Evolutionary conservation across 1,284 basidiomycete genomes (phyloP), one percentile per base, ranked within the genome.

Genomic region (Polyporus tsugae): DNA sequence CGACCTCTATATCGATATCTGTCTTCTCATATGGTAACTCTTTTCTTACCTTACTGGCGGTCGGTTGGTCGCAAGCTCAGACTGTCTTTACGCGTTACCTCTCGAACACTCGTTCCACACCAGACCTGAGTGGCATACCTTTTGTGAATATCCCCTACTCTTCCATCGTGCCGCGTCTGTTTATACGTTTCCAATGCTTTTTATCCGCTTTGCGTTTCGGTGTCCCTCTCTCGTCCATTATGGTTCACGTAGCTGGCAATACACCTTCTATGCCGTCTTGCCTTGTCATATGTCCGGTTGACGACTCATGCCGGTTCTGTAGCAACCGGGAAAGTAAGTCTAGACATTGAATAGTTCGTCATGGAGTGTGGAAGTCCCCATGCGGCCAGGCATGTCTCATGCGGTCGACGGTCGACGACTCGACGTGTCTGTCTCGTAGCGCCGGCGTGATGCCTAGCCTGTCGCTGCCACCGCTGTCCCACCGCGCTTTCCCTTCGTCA

Each of bases 61-160:
- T 69, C 29, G 25, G 42, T 13, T 38, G 66, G 65, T 61, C 81
- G 84, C 85, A 79, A 52, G 55, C 79, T 76, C 83, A 87, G 86
- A 87, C 88, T 76, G 85, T 91, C 88, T 68, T 89, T 91, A 88
- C 86, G 79, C 73, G 75, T 77, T 78, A 78, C 75, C 78, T 76
- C 75, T 82, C 74, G 79, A 75, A 76, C 74, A 73, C 69, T 74
- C 74, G 70, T 77, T 74, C 67, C 46, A 62, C 66, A 66, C 72
- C 70, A 74, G 70, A 73, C 70, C 69, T 73, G 74, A 75, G 72
- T 73, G 69, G 71, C 66, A 64, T 72, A 70, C 69, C 78, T 79
- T 76, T 77, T 80, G 80, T 83, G 79, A 78, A 82, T 75, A 69
- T 70, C 66, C 70, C 55, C 52, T 62, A 64, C 72, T 76, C 72